phyloP scores from a whole-genome alignment of 805 yeast species.

The Phaffomyces antillensis region DNA sequence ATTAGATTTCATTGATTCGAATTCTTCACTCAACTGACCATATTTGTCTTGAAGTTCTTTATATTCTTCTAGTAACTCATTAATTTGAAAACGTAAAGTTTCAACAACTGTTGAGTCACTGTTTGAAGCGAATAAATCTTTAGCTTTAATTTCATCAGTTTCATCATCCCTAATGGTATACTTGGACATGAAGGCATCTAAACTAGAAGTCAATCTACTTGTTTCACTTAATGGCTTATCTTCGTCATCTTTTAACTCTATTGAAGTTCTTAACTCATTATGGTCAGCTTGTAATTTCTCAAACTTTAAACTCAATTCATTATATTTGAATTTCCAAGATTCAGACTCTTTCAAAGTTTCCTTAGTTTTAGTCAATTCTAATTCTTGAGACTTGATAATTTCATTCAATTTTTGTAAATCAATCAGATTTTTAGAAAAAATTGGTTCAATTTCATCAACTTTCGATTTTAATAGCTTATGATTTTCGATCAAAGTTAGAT shows the following conservation, averaged over 20 bases:
- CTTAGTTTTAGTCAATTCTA: conserved; percentile 34
- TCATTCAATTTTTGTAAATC: conserved; percentile 47
- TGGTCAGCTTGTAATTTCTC: conserved; percentile 39
- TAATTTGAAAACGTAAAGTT: conserved; percentile 47
- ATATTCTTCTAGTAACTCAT: conserved; percentile 43
- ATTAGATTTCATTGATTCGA: conserved; percentile 21
- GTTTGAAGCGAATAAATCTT: background rate
- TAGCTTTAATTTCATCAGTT: conserved; percentile 13
- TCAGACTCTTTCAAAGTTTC: conserved; percentile 37
- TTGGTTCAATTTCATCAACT: conserved; percentile 40
- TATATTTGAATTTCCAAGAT: conserved; percentile 36
- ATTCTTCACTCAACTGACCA: conserved; percentile 29
- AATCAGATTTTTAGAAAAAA: conserved; percentile 44
- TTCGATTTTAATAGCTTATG: conserved; percentile 35
- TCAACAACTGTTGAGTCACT: conserved; percentile 10
- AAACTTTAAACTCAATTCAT: conserved; percentile 40
- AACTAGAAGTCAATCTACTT: conserved; percentile 21
- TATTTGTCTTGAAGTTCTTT: conserved; percentile 31
- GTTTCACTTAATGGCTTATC: conserved; percentile 9
- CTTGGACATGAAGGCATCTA: conserved; percentile 22
- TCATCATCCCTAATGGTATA: conserved; percentile 18
- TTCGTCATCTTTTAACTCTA: conserved; percentile 26
- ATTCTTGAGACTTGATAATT: conserved; percentile 47
- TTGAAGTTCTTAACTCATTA: conserved; percentile 17
- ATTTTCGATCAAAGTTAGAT: conserved; percentile 40